phyloP scores from a whole-genome alignment of 345 rosid species.

The Barbarea vulgaris region DNA sequence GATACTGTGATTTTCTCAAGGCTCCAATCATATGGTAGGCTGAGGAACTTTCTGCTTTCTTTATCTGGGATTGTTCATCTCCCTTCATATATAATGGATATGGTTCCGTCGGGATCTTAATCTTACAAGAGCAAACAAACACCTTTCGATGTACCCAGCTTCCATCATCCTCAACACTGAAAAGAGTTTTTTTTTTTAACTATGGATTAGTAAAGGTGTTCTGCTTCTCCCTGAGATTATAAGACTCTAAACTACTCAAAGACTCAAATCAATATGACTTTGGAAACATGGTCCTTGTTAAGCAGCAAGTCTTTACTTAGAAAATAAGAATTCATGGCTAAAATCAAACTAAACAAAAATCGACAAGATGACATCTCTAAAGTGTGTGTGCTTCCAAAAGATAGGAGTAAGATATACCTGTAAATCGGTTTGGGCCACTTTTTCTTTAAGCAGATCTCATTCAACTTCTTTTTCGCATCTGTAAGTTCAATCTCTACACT shows the following conservation, averaged over 20 bases:
- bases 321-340: background rate
- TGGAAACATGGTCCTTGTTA: background rate
- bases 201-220: background rate
- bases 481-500: conserved; percentile 44
- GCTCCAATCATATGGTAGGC: conserved; percentile 61
- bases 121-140: conserved; percentile 55
- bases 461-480: conserved; percentile 64
- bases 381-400: background rate
- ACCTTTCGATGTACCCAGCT: conserved; percentile 53
- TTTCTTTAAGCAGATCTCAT: conserved; percentile 57
- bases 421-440: conserved; percentile 74
- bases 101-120: conserved; percentile 46
- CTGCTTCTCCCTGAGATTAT: background rate
- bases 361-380: background rate
- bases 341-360: background rate
- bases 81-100: conserved; percentile 49
- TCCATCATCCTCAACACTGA: conserved; percentile 64
- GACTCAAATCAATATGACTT: background rate
- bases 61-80: conserved; percentile 53
- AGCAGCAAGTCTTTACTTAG: background rate
- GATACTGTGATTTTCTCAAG: conserved; percentile 40
- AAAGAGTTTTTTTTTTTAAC: background rate
- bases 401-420: conserved; percentile 45
- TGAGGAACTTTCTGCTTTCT: conserved; percentile 71
- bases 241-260: background rate